A percentile compares a stretch with the other conserved stretches of the same genome.
phyloP scores from a whole-genome alignment of 164 flowering plant genomes.

The Macadamia tetraphylla region DNA sequence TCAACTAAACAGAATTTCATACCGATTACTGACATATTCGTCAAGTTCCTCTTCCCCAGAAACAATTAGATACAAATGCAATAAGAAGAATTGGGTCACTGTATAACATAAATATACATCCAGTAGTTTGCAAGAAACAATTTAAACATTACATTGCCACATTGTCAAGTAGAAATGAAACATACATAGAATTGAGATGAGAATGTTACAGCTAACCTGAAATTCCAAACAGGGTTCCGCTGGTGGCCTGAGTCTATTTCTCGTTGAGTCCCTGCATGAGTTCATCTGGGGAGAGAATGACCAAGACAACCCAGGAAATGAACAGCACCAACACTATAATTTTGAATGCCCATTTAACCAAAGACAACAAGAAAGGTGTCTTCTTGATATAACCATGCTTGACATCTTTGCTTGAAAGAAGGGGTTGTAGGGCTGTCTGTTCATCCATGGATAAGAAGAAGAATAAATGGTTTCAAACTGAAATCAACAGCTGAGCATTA shows the following conservation, averaged over 20 bases:
- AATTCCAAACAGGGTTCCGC: conserved; percentile 42
- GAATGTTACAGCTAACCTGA: conserved; percentile 35
- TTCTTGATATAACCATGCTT: conserved; percentile 1
- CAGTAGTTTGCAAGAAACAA: conserved; percentile 33
- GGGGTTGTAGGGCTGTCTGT: conserved; percentile 28
- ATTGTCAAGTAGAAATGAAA: not conserved
- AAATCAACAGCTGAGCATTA: not conserved
- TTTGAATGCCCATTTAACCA: conserved; percentile 46
- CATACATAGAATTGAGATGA: not conserved
- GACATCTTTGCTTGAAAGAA: conserved; percentile 22
- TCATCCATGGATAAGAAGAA: conserved; percentile 24
- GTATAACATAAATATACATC: conserved; percentile 51
- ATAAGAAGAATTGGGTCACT: conserved; percentile 65
- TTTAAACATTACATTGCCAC: not conserved
- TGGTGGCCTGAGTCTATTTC: conserved; percentile 22
- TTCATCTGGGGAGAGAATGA: conserved; percentile 49
- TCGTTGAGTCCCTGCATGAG: conserved; percentile 11
- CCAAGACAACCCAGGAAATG: conserved; percentile 48
- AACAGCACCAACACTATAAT: conserved; percentile 56
- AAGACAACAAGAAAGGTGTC: conserved; percentile 14
- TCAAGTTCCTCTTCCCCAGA: conserved; percentile 42
- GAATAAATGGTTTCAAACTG: no score
- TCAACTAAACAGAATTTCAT: not conserved
- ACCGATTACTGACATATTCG: conserved; percentile 24
- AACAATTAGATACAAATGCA: conserved; percentile 34